Conservation (phyloP, 1,139 yeast genomes). For the Taphrina flavorubra region DNA sequence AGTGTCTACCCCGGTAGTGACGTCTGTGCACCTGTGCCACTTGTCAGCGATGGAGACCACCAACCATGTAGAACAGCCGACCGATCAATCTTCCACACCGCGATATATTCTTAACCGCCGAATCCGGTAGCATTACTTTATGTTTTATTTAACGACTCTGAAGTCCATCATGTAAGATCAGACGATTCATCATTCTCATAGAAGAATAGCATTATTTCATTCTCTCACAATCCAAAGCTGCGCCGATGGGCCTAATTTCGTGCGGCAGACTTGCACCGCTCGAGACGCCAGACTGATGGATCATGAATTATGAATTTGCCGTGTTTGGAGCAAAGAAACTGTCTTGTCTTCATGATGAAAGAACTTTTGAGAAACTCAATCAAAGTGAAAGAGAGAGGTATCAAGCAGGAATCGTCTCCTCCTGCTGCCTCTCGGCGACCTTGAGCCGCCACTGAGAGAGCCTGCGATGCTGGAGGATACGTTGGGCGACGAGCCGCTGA, state of each 20-base stretch:
- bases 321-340: too few relatives aligned
- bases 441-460: constrained; percentile 7
- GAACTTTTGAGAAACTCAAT: too few relatives aligned
- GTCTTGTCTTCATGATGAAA: too few relatives aligned
- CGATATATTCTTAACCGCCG: constrained; percentile 9
- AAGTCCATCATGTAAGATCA: background rate
- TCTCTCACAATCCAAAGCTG: too few relatives aligned
- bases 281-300: too few relatives aligned
- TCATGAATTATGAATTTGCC: too few relatives aligned
- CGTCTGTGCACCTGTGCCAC: background rate
- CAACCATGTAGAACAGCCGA: background rate
- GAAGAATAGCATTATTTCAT: background rate
- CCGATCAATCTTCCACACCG: background rate
- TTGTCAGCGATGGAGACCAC: background rate
- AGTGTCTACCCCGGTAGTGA: background rate
- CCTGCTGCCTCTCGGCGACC: background rate
- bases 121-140: background rate
- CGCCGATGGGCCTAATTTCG: too few relatives aligned
- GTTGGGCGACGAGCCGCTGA: constrained; percentile 28
- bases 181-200: background rate
- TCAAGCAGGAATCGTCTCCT: background rate
- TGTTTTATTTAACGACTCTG: background rate
- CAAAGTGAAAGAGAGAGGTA: background rate
- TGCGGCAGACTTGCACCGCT: too few relatives aligned
- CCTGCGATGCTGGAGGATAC: constrained; percentile 28